phyloP scores from a whole-genome alignment of 345 rosid species.

The Syzygium grande region DNA sequence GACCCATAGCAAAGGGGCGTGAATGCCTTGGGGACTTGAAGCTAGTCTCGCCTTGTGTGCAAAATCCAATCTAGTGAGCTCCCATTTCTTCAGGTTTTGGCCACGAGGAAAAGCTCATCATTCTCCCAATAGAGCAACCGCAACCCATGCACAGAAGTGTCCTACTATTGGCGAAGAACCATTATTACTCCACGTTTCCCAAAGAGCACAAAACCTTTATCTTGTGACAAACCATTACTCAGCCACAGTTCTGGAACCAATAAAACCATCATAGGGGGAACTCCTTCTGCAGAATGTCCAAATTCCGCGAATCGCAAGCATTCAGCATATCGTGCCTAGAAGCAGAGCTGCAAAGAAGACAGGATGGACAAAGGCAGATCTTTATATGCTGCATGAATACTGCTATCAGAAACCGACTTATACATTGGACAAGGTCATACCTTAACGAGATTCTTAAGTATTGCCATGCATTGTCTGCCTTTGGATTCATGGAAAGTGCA shows the following conservation, averaged over 20 bases:
- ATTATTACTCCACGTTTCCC: not conserved
- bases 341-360: conserved; percentile 50
- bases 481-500: conserved; percentile 98
- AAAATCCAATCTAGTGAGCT: not conserved
- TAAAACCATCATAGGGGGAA: conserved; percentile 52
- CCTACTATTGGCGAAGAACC: not conserved
- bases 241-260: not conserved
- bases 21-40: not conserved
- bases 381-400: not conserved
- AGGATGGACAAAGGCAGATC: not conserved
- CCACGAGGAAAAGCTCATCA: not conserved
- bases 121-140: not conserved
- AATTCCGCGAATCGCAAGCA: conserved; percentile 93
- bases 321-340: conserved; percentile 76
- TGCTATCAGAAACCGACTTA: not conserved
- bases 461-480: conserved; percentile 99
- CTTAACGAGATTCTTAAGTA: conserved; percentile 92
- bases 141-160: not conserved
- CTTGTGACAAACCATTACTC: not conserved
- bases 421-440: conserved; percentile 18
- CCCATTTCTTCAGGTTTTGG: not conserved
- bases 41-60: not conserved
- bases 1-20: not conserved
- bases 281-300: conserved; percentile 77
- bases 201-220: not conserved